These are phyloP conservation scores for Tulasnella sp. DNA, from an alignment of 768 basidiomycete genomes.

Conservation along the genomic window DNA sequence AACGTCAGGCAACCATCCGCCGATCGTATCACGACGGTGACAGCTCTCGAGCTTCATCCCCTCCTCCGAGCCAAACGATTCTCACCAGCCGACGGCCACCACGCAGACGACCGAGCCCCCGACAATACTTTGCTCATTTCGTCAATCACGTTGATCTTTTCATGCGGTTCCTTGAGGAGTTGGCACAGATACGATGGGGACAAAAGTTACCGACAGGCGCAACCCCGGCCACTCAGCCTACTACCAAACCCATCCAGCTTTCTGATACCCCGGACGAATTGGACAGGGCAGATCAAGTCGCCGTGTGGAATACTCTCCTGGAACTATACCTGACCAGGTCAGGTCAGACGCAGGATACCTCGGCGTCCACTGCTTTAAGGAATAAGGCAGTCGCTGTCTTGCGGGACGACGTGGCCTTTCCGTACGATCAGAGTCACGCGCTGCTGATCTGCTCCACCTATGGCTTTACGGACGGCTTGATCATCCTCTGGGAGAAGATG, in stretches of 20 bases:
- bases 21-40: slow-evolving; percentile 18
- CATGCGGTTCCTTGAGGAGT: slow-evolving; percentile 78
- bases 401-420: slow-evolving; percentile 40
- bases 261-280: slow-evolving; percentile 34
- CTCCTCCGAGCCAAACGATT: slow-evolving; percentile 5
- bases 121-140: slow-evolving; percentile 88
- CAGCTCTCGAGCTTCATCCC: slow-evolving; percentile 27
- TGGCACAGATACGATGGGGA: slow-evolving; percentile 71
- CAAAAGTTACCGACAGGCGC: slow-evolving; percentile 42
- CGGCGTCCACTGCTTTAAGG: slow-evolving; percentile 31
- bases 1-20: neutral
- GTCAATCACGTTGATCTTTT: slow-evolving; percentile 82
- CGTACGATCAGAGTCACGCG: slow-evolving; percentile 86
- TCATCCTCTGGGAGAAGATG: slow-evolving; percentile 85
- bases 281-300: slow-evolving; percentile 62
- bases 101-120: slow-evolving; percentile 62
- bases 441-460: slow-evolving; percentile 88
- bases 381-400: slow-evolving; percentile 72
- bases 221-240: slow-evolving; percentile 21
- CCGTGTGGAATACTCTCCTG: slow-evolving; percentile 92
- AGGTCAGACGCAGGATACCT: slow-evolving; percentile 19
- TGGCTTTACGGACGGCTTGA: slow-evolving; percentile 73
- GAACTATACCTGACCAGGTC: slow-evolving; percentile 78
- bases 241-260: slow-evolving; percentile 19
- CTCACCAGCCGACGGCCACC: slow-evolving; percentile 24